Percentiles rank a stretch among this genome's conserved stretches.
These are phyloP conservation scores for Tuber melanosporum DNA, from an alignment of 495 filamentous ascomycete species.

Conservation along the genomic window DNA sequence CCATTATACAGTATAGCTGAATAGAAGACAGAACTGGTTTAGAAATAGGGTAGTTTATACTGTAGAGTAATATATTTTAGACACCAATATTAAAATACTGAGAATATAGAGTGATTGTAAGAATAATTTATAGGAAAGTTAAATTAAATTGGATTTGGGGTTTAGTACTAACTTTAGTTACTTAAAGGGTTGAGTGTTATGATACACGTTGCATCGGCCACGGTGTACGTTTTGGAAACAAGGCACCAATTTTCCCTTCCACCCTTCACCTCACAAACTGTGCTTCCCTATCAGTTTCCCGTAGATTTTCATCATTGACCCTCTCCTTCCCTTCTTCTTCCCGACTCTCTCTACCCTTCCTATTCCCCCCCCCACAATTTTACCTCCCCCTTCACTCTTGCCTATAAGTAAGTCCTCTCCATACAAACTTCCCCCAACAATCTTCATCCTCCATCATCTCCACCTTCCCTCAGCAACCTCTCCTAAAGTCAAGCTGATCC, in stretches of 20 bases:
- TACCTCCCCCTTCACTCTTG: not conserved
- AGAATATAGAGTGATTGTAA: too few relatives aligned
- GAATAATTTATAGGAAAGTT: too few relatives aligned
- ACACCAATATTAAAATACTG: too few relatives aligned
- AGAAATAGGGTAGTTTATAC: too few relatives aligned
- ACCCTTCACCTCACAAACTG: not conserved
- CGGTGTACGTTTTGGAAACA: too few relatives aligned
- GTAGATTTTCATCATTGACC: not conserved
- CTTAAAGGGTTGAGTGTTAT: too few relatives aligned
- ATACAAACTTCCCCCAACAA: not conserved
- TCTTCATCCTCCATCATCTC: not conserved
- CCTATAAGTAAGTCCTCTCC: not conserved
- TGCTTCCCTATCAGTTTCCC: not conserved
- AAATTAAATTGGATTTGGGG: too few relatives aligned
- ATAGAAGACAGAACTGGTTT: too few relatives aligned
- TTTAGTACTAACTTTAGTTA: too few relatives aligned
- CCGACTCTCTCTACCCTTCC: not conserved
- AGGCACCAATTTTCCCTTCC: not conserved
- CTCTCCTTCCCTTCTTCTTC: not conserved
- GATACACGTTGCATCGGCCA: too few relatives aligned
- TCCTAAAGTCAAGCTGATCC: not conserved
- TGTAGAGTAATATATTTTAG: too few relatives aligned
- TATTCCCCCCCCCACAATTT: not conserved
- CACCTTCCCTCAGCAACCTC: not conserved
- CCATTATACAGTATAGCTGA: too few relatives aligned